phyloP scores from a whole-genome alignment of 306 rosid species.

The Castanospermum australe region DNA sequence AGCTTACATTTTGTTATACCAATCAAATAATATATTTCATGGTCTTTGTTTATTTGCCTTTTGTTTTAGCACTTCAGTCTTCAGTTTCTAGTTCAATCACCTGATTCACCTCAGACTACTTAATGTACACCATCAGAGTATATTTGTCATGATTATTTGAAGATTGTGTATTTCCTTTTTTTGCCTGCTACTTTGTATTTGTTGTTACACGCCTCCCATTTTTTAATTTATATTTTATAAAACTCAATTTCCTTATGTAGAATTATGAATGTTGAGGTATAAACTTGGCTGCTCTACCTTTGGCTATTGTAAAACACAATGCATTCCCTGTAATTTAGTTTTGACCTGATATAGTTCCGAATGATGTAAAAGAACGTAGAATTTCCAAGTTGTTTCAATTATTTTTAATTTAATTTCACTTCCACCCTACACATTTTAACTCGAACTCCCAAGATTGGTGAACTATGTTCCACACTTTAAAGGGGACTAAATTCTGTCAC shows the following conservation, averaged over 20 bases:
- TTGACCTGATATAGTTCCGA: background rate
- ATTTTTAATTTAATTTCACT: background rate
- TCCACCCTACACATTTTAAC: background rate
- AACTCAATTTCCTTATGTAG: background rate
- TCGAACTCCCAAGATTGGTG: no score
- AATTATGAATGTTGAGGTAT: constrained; percentile 12
- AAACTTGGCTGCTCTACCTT: background rate
- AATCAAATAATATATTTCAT: no score
- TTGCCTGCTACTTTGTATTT: background rate
- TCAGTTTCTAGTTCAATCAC: no score
- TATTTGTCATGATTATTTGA: background rate
- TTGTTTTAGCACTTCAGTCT: background rate
- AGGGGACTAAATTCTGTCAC: constrained; percentile 1
- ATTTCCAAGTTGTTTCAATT: background rate
- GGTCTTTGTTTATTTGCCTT: background rate
- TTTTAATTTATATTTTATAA: background rate
- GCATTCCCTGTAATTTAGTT: background rate
- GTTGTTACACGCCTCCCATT: background rate
- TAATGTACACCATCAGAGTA: background rate
- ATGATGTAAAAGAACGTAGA: background rate
- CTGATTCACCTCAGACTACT: no score
- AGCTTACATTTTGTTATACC: no score
- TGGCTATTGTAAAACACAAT: background rate
- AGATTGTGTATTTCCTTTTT: background rate
- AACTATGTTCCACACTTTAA: background rate